A percentile compares a stretch with the other conserved stretches of the same genome.
Evolutionary conservation across 2,329 filamentous ascomycete species (phyloP).

Genomic region (Xylariaceae sp.): DNA sequence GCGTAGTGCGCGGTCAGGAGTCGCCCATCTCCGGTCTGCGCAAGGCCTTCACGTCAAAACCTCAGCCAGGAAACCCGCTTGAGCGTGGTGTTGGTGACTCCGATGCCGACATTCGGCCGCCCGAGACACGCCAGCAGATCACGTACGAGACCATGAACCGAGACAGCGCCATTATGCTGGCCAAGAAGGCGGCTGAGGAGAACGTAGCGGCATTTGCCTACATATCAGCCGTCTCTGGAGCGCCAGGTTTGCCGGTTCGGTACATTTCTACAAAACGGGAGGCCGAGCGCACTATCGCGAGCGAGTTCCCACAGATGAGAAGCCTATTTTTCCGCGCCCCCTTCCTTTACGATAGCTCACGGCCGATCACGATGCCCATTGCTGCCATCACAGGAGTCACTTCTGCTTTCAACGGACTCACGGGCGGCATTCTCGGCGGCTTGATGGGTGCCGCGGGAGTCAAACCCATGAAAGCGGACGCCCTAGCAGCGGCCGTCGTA

Average conservation of each 20-base stretch:
- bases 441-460: conserved; percentile 77
- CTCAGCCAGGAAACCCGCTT: conserved; percentile 64
- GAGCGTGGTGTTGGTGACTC: conserved; percentile 50
- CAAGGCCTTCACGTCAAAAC: conserved; percentile 65
- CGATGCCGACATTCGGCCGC: conserved; percentile 57
- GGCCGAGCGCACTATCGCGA: conserved; percentile 71
- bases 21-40: conserved; percentile 73
- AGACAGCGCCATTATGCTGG: conserved; percentile 77
- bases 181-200: conserved; percentile 64
- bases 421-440: conserved; percentile 68
- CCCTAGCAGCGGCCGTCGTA: conserved; percentile 83
- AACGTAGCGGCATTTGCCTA: conserved; percentile 71
- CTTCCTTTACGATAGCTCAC: conserved; percentile 82
- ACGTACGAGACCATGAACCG: conserved; percentile 98
- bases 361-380: conserved; percentile 77
- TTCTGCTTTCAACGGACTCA: conserved; percentile 68
- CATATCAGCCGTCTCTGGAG: conserved; percentile 81
- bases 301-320: conserved; percentile 68
- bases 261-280: conserved; percentile 92
- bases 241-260: conserved; percentile 73
- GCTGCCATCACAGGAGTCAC: conserved; percentile 72
- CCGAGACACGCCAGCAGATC: conserved; percentile 67
- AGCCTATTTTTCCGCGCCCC: conserved; percentile 77
- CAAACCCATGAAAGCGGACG: conserved; percentile 82
- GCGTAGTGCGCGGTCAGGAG: conserved; percentile 76